Percentiles rank a stretch among this genome's conserved stretches.
These are phyloP conservation scores for Cucurbitaria berberidis DNA, from an alignment of 2,329 filamentous ascomycete species.

Conservation along the genomic window DNA sequence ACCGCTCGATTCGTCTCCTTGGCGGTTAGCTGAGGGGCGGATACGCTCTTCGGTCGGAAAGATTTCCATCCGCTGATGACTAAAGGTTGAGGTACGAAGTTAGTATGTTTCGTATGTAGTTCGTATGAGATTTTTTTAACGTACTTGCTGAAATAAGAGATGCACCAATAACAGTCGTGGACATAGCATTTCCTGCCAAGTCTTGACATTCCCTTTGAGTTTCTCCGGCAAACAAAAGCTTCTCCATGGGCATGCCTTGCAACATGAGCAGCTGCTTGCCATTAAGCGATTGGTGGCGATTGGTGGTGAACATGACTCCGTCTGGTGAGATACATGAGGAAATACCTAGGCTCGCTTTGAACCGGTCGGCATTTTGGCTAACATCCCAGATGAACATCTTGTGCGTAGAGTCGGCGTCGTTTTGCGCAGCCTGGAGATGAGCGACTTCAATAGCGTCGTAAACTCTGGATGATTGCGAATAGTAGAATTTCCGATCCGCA, in stretches of 20 bases:
- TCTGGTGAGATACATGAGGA: conserved; percentile 71
- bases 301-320: conserved; percentile 66
- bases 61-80: conserved; percentile 53
- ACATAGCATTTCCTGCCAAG: conserved; percentile 82
- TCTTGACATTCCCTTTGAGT: conserved; percentile 65
- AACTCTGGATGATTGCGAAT: conserved; percentile 63
- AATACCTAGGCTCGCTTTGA: conserved; percentile 62
- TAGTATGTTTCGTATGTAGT: too few relatives aligned
- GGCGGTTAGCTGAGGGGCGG: not conserved
- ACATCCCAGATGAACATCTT: conserved; percentile 66
- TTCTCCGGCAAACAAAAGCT: conserved; percentile 69
- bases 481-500: conserved; percentile 59
- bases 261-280: conserved; percentile 68
- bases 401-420: conserved; percentile 63
- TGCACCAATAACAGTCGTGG: conserved; percentile 71
- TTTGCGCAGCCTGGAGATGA: conserved; percentile 57
- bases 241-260: conserved; percentile 71
- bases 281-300: conserved; percentile 64
- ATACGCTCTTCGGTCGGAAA: conserved; percentile 1
- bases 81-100: too few relatives aligned
- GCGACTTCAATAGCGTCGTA: conserved; percentile 71
- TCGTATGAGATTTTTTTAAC: too few relatives aligned
- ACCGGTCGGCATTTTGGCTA: conserved; percentile 75
- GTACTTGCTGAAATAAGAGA: conserved; percentile 64
- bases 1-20: not conserved